Conservation (phyloP, 305 asterid genomes). For the Fraxinus albicans region DNA sequence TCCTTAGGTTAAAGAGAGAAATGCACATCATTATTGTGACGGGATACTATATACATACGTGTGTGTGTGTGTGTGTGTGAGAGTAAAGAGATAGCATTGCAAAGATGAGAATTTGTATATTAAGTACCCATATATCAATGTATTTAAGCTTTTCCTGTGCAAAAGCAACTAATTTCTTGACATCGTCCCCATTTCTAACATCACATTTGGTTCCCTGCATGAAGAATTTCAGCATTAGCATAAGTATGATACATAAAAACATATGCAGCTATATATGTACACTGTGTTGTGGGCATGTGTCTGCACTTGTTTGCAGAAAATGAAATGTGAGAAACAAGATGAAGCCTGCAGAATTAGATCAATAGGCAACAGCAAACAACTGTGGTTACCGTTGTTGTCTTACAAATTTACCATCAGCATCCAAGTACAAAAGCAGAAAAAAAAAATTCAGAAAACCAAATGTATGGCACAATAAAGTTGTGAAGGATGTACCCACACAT, state of each 20-base stretch:
- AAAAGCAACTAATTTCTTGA: slow-evolving; percentile 76
- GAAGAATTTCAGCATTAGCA: slow-evolving; percentile 19
- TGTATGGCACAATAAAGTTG: slow-evolving; percentile 32
- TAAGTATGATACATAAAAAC: slow-evolving; percentile 3
- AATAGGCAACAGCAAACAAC: not conserved
- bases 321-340: slow-evolving; percentile 12
- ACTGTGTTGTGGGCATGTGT: not conserved
- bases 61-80: too few relatives aligned
- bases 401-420: slow-evolving; percentile 5
- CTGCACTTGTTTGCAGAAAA: not conserved
- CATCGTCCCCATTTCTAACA: slow-evolving; percentile 70
- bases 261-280: not conserved
- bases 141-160: slow-evolving; percentile 66
- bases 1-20: not conserved
- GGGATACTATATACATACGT: not conserved
- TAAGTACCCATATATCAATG: slow-evolving; percentile 87
- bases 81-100: slow-evolving; percentile 2
- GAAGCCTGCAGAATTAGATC: slow-evolving; percentile 11
- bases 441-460: slow-evolving; percentile 11
- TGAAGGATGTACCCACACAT: slow-evolving; percentile 99
- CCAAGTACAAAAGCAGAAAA: not conserved
- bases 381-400: not conserved
- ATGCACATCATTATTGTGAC: not conserved
- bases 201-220: slow-evolving; percentile 93
- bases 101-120: slow-evolving; percentile 20